Evolutionary conservation across 2,329 filamentous ascomycete genomes (phyloP).

Genomic region (Venturia asperata): DNA sequence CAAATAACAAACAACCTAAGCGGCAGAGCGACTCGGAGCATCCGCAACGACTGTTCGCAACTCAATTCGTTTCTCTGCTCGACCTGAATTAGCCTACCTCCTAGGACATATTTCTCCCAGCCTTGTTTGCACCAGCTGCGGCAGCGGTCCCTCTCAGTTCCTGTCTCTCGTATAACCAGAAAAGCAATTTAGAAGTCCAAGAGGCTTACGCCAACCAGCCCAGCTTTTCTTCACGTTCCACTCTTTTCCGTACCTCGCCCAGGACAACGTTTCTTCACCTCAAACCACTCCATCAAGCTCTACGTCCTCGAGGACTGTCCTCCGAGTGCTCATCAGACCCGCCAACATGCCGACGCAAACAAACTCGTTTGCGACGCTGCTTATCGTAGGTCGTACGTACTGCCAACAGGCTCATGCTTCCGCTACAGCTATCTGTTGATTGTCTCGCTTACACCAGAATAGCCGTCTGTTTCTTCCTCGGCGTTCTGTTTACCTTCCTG

Average conservation of each 20-base stretch:
- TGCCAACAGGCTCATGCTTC: conserved; percentile 20
- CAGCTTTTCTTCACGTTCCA: background rate
- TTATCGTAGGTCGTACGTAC: conserved; percentile 86
- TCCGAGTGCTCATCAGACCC: background rate
- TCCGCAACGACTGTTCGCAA: background rate
- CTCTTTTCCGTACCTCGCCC: background rate
- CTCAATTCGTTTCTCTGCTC: too few species aligned
- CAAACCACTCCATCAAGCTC: background rate
- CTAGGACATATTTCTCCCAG: too few species aligned
- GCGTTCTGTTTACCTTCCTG: conserved; percentile 92
- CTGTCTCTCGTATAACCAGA: background rate
- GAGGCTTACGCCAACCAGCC: background rate
- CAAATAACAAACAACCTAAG: too few species aligned
- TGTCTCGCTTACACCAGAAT: conserved; percentile 15
- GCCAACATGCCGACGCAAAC: conserved; percentile 16
- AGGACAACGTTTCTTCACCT: background rate
- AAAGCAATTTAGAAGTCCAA: background rate
- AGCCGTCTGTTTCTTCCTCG: conserved; percentile 90
- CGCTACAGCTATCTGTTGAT: conserved; percentile 3
- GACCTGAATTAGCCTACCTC: too few species aligned
- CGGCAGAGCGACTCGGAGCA: too few species aligned
- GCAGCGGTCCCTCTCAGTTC: background rate
- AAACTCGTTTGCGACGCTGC: conserved; percentile 82
- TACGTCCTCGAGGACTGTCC: background rate
- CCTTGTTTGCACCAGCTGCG: too few species aligned